Conservation (phyloP, 2,329 filamentous ascomycete genomes). For the Aureobasidium sp. region DNA sequence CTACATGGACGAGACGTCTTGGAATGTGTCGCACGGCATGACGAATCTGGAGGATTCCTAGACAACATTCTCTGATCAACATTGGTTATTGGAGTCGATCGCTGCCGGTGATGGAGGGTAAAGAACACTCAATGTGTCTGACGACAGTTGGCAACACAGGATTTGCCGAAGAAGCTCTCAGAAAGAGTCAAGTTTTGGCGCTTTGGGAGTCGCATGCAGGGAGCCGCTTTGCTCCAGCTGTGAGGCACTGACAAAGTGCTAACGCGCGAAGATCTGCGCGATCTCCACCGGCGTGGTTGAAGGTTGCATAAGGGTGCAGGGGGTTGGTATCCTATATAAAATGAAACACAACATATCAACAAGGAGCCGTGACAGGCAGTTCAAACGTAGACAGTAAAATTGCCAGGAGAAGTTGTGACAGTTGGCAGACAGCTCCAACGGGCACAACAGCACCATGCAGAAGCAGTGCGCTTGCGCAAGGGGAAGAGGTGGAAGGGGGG, state of each 20-base stretch:
- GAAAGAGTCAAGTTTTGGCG: slow-evolving; percentile 11
- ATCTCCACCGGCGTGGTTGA: slow-evolving; percentile 7
- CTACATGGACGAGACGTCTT: slow-evolving; percentile 6
- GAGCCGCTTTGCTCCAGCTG: slow-evolving; percentile 9
- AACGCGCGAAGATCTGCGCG: slow-evolving; percentile 7
- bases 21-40: neutral
- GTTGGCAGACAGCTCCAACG: slow-evolving; percentile 7
- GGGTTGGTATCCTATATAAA: slow-evolving; percentile 9
- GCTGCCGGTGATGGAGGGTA: neutral
- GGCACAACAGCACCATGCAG: neutral
- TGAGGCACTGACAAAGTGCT: slow-evolving; percentile 3
- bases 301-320: slow-evolving; percentile 6
- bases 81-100: neutral
- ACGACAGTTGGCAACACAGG: neutral
- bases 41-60: neutral
- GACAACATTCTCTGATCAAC: neutral
- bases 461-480: slow-evolving; percentile 10
- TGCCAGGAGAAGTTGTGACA: slow-evolving; percentile 8
- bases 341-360: slow-evolving; percentile 14
- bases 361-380: neutral
- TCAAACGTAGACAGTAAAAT: slow-evolving; percentile 6
- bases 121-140: neutral
- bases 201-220: slow-evolving; percentile 6
- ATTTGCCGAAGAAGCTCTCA: neutral
- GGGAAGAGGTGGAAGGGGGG: slow-evolving; percentile 6